Conservation (phyloP, 768 basidiomycete genomes). For the Tulasnella sp. region DNA sequence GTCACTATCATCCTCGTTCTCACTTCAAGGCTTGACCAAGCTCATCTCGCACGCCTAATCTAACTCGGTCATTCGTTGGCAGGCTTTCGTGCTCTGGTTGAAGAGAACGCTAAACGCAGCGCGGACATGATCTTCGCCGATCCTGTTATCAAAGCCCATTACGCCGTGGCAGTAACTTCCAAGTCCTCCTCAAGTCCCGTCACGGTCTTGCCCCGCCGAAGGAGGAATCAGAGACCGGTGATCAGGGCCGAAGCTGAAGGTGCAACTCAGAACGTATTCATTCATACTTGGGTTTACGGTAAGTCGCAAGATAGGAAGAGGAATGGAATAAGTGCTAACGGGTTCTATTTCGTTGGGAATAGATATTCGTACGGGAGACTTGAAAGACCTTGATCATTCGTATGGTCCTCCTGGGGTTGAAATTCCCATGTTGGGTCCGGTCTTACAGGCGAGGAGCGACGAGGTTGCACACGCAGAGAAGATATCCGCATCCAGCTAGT, state of each 20-base stretch:
- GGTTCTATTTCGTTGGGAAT: neutral
- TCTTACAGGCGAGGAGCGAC: neutral
- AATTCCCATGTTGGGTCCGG: neutral
- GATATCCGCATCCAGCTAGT: neutral
- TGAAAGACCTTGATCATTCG: conserved; percentile 13
- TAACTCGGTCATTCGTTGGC: neutral
- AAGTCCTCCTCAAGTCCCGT: neutral
- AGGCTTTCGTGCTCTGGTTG: conserved; percentile 15
- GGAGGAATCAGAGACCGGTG: neutral
- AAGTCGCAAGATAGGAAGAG: neutral
- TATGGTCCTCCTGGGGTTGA: conserved; percentile 8
- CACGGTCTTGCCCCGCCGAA: neutral
- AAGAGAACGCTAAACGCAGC: conserved; percentile 14
- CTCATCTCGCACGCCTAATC: too few species aligned
- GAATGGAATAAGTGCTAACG: neutral
- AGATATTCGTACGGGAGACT: conserved; percentile 11
- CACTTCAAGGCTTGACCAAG: too few species aligned
- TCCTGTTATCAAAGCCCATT: conserved; percentile 6
- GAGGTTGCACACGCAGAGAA: neutral
- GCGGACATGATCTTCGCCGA: conserved; percentile 1
- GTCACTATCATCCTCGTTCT: too few species aligned
- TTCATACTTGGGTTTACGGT: conserved; percentile 15
- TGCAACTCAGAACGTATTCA: neutral
- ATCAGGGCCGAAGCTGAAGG: neutral
- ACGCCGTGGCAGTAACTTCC: neutral